phyloP scores from a whole-genome alignment of 73 alveolate species.

The Paramecium primaurelia region DNA sequence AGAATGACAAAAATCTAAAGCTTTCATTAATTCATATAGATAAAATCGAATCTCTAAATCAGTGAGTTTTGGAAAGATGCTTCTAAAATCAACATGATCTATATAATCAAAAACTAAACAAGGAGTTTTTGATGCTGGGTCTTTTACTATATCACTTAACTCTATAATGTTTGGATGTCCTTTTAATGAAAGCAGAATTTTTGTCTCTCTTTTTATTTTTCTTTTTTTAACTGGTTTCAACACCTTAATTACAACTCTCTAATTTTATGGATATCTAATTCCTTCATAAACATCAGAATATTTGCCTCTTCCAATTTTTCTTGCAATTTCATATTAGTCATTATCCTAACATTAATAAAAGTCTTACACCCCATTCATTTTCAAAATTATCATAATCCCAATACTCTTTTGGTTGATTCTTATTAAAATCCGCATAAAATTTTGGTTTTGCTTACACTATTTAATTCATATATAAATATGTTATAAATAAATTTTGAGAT shows the following conservation, averaged over 20 bases:
- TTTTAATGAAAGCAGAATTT: constrained; percentile 73
- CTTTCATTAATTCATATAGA: constrained; percentile 77
- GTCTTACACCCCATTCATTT: constrained; percentile 73
- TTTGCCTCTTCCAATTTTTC: constrained; percentile 96
- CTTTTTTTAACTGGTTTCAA: constrained; percentile 96
- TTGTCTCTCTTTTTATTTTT: constrained; percentile 95
- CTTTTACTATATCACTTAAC: constrained; percentile 78
- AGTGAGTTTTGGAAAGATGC: constrained; percentile 74
- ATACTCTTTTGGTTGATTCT: constrained; percentile 73
- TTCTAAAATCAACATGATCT: constrained; percentile 72
- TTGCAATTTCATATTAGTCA: constrained; percentile 91
- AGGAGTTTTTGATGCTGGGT: constrained; percentile 86
- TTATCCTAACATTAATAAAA: constrained; percentile 54
- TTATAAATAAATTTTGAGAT: background rate
- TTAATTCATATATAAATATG: background rate
- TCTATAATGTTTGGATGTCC: constrained; percentile 84
- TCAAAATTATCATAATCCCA: constrained; percentile 79
- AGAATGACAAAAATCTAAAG: constrained; percentile 95
- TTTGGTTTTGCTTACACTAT: constrained; percentile 55
- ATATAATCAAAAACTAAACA: constrained; percentile 77
- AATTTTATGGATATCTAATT: constrained; percentile 73
- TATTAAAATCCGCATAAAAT: constrained; percentile 62
- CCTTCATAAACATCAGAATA: constrained; percentile 98
- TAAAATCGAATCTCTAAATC: constrained; percentile 78
- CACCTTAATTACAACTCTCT: constrained; percentile 86